These are phyloP conservation scores for Aspergillus viridinutans DNA, from an alignment of 2,329 filamentous ascomycete species.

Conservation along the genomic window DNA sequence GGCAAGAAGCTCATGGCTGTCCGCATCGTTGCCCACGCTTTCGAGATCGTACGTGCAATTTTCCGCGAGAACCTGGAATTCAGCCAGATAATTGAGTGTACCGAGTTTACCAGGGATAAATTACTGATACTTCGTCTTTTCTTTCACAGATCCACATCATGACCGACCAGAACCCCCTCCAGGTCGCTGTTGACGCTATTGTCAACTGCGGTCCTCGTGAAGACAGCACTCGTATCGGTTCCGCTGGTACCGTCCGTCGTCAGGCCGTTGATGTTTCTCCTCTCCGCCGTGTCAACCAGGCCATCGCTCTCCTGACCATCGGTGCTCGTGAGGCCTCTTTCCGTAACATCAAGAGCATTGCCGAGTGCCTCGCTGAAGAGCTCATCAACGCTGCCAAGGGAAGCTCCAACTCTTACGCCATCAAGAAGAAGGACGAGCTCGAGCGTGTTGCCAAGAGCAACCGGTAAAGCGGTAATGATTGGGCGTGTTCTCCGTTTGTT, in stretches of 20 bases:
- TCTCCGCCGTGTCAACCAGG: constrained; percentile 99
- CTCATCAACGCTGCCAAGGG: constrained; percentile 99
- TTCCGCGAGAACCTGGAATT: not conserved
- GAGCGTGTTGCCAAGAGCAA: constrained; percentile 99
- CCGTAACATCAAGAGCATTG: constrained; percentile 99
- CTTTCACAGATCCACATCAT: constrained; percentile 89
- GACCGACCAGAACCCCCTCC: constrained; percentile 99
- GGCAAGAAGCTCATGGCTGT: constrained; percentile 99
- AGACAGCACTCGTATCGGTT: constrained; percentile 99
- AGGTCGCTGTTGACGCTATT: constrained; percentile 98
- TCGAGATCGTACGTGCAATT: constrained; percentile 85
- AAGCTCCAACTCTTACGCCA: constrained; percentile 99
- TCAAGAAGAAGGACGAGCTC: constrained; percentile 99
- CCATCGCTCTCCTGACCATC: constrained; percentile 97
- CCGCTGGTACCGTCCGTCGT: constrained; percentile 98
- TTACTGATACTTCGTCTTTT: constrained; percentile 17
- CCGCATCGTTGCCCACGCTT: constrained; percentile 96
- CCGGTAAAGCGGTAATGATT: constrained; percentile 69
- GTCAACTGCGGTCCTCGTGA: constrained; percentile 99
- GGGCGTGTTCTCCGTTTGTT: constrained; percentile 38
- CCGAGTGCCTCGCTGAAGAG: constrained; percentile 99
- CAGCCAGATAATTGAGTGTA: not conserved
- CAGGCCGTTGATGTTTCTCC: constrained; percentile 99
- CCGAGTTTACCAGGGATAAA: not conserved
- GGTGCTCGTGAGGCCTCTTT: constrained; percentile 98